phyloP scores from a whole-genome alignment of 371 early-diverging fungal genomes.

The Rhizomucor miehei region DNA sequence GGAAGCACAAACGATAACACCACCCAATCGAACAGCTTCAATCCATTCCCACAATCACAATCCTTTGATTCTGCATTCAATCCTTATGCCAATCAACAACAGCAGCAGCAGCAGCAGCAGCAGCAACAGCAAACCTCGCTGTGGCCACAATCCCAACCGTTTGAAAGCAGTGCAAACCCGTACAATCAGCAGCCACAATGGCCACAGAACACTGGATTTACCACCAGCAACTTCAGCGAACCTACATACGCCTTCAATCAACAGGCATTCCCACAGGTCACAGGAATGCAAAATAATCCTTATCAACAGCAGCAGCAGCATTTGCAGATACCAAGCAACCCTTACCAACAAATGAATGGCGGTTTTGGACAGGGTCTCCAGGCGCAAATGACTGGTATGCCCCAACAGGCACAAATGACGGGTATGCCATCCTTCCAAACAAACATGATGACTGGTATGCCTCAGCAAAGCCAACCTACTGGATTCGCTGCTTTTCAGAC shows the following conservation, averaged over 20 bases:
- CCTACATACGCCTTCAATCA: slow-evolving; percentile 35
- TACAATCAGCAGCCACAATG: slow-evolving; percentile 15
- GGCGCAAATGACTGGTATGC: slow-evolving; percentile 40
- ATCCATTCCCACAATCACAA: slow-evolving; percentile 22
- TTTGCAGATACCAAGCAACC: slow-evolving; percentile 20
- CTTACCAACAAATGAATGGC: slow-evolving; percentile 12
- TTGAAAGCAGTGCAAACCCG: slow-evolving; percentile 8
- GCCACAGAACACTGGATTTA: slow-evolving; percentile 17
- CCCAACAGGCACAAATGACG: slow-evolving; percentile 45
- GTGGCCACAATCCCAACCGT: neutral
- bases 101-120: slow-evolving; percentile 13
- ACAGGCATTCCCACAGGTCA: slow-evolving; percentile 15
- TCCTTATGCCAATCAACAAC: slow-evolving; percentile 12
- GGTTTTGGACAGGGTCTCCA: slow-evolving; percentile 21
- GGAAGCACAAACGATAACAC: slow-evolving; percentile 13
- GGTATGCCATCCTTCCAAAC: slow-evolving; percentile 42
- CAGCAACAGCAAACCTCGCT: slow-evolving; percentile 7
- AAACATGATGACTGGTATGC: slow-evolving; percentile 7
- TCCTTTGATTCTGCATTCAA: slow-evolving; percentile 7
- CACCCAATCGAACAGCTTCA: slow-evolving; percentile 14
- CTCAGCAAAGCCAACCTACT: slow-evolving; percentile 6
- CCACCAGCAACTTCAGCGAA: slow-evolving; percentile 15
- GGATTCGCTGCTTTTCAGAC: slow-evolving; percentile 14
- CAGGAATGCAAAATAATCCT: slow-evolving; percentile 28
- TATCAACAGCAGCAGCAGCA: slow-evolving; percentile 39